Evolutionary conservation across 208 protist genomes (phyloP).

Genomic region (Leishmania braziliensis): DNA sequence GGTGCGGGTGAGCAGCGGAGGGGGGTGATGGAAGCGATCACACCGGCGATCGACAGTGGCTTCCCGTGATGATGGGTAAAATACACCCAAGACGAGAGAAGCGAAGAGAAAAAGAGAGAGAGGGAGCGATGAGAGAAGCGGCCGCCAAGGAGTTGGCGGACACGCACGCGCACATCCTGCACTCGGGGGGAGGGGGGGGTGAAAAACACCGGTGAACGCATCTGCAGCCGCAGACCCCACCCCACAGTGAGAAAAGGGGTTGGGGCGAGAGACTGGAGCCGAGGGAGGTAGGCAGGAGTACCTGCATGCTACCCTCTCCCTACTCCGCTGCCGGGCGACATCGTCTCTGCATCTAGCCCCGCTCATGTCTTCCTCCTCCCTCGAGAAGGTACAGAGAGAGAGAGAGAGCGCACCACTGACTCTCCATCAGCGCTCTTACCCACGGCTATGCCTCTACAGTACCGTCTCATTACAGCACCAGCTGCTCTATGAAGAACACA

Average conservation of each 20-base stretch:
- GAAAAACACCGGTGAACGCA: background rate
- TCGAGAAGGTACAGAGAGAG: background rate
- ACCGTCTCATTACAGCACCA: background rate
- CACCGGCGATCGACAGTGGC: background rate
- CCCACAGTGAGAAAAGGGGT: background rate
- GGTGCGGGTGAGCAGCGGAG: background rate
- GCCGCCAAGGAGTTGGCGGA: background rate
- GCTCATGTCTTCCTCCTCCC: background rate
- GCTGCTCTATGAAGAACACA: background rate
- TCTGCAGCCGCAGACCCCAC: background rate
- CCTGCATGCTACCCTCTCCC: background rate
- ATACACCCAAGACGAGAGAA: background rate
- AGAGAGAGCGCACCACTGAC: too few species aligned
- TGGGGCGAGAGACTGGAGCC: background rate
- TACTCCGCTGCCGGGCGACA: background rate
- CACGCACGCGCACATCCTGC: background rate
- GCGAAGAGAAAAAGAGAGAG: background rate
- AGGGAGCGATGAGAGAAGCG: background rate
- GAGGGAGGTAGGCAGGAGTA: background rate
- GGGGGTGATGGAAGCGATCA: constrained; percentile 1
- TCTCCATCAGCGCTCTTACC: background rate
- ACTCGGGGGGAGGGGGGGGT: background rate
- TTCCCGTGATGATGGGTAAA: background rate
- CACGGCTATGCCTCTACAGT: background rate
- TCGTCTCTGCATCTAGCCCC: background rate